A percentile compares a stretch with the other conserved stretches of the same genome.
Evolutionary conservation across 78 protist genomes (phyloP).

Genomic region (Monocercomonoides exilis): DNA sequence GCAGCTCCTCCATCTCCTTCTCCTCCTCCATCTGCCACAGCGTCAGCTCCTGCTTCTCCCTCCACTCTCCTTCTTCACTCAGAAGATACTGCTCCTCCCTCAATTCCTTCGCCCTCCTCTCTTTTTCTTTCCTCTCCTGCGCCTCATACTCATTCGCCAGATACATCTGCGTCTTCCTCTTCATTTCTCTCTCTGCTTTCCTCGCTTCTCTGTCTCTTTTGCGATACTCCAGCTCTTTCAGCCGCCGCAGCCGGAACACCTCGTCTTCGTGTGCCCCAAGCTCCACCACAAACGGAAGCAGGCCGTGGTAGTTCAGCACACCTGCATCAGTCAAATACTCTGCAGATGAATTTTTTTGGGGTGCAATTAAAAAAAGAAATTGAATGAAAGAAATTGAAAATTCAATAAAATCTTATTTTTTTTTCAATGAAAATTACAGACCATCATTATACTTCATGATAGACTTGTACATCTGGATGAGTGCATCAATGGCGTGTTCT

Average conservation of each 20-base stretch:
- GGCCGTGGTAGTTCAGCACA: conserved; percentile 31
- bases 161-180: background rate
- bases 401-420: conserved; percentile 88
- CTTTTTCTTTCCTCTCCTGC: background rate
- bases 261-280: background rate
- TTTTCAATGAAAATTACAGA: conserved; percentile 58
- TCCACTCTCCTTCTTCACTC: background rate
- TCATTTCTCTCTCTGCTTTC: background rate
- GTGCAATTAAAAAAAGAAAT: too few relatives aligned
- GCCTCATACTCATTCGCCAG: background rate
- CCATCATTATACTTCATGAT: background rate
- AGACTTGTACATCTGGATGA: background rate
- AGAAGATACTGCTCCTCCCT: conserved; percentile 21
- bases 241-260: conserved; percentile 4
- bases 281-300: background rate
- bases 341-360: too few relatives aligned
- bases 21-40: conserved; percentile 4
- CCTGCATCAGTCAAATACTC: conserved; percentile 73
- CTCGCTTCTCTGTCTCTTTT: background rate
- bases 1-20: background rate
- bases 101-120: background rate
- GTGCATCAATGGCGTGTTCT: conserved; percentile 16
- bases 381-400: too few relatives aligned
- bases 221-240: background rate
- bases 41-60: background rate